Evolutionary conservation across 805 yeast species (phyloP).

Genomic region (Candida nemodendra): DNA sequence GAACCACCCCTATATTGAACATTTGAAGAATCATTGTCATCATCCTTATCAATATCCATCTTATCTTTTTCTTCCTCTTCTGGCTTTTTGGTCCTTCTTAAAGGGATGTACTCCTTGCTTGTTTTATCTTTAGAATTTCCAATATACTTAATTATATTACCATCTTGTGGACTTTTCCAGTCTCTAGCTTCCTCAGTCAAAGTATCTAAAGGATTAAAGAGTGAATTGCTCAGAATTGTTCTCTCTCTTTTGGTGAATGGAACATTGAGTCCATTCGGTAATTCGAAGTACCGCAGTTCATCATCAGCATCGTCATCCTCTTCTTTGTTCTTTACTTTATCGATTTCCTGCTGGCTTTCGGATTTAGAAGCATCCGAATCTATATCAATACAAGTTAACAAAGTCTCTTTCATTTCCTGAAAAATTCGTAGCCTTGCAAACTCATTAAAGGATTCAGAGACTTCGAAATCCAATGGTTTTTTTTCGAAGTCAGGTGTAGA

Average conservation of each 20-base stretch:
- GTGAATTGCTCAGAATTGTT: constrained; percentile 63
- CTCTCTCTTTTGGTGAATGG: constrained; percentile 58
- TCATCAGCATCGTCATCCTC: constrained; percentile 25
- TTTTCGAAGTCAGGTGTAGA: constrained; percentile 27
- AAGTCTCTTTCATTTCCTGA: constrained; percentile 75
- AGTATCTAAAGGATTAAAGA: constrained; percentile 58
- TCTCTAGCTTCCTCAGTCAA: constrained; percentile 31
- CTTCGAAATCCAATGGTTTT: constrained; percentile 33
- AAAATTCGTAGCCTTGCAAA: constrained; percentile 55
- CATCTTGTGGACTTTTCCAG: constrained; percentile 45
- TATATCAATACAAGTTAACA: constrained; percentile 46
- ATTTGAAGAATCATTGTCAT: constrained; percentile 1
- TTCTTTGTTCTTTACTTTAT: constrained; percentile 27
- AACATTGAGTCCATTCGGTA: constrained; percentile 72
- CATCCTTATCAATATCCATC: constrained; percentile 32
- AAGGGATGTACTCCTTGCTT: constrained; percentile 69
- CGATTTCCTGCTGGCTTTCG: constrained; percentile 19
- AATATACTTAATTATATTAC: constrained; percentile 42
- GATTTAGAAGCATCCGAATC: constrained; percentile 21
- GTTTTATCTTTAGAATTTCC: constrained; percentile 29
- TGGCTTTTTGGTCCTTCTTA: constrained; percentile 53
- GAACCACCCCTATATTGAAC: constrained; percentile 31
- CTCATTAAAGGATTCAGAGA: constrained; percentile 51
- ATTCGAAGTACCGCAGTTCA: constrained; percentile 56
- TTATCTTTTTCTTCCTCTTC: constrained; percentile 32